Base-by-base conservation (phyloP, 805 yeast species). In the Pichia membranifaciens region DNA sequence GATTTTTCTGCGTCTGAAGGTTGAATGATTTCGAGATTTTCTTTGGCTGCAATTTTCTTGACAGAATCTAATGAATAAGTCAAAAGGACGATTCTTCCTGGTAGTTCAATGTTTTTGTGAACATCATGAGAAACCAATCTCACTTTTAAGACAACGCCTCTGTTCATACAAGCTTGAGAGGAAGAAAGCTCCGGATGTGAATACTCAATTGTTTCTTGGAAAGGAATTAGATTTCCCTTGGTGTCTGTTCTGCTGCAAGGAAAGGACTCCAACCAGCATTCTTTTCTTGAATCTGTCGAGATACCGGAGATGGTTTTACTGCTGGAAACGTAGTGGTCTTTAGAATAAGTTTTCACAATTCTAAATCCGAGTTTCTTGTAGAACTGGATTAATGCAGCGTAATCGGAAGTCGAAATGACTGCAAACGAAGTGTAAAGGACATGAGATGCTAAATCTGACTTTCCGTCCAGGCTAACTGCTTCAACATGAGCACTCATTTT, bases 191-290 rank as follows among this genome's bases (percentile, higher is more conserved):
- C 53, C 16, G 65, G 63, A 21, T 52, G 46, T 29, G 47, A 33
- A 39, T 60, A 62, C 47, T 62, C 64, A 28, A 51, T 36, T 2
- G 66, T 62, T 45, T 62, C 65, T 51, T 76, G 79, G 36, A 68
- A 65, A 23, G 70, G 70, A n/a, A 60, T 41, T 8, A 54, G 41
- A 17, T 45, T 39, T 1, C 55, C 60, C 3, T 50, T 44, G 10
- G 41, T 17, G 39, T 55, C 58, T 15, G 56, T 16, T 40, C 56
- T 52, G 1, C 59, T 45, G 36, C 75, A 67, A 18, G 86, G 87
- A 61, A 79, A 83, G 20, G 81, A 68, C 61, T 83, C 86, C 41
- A 85, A 61, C 95, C 95, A 85, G 25, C 78, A 64, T 64, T 85
- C 95, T 52, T 72, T 75, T 43, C 82, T 58, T 0, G 90, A 83